phyloP scores from a whole-genome alignment of 768 basidiomycete genomes.

The Amanita inopinata region DNA sequence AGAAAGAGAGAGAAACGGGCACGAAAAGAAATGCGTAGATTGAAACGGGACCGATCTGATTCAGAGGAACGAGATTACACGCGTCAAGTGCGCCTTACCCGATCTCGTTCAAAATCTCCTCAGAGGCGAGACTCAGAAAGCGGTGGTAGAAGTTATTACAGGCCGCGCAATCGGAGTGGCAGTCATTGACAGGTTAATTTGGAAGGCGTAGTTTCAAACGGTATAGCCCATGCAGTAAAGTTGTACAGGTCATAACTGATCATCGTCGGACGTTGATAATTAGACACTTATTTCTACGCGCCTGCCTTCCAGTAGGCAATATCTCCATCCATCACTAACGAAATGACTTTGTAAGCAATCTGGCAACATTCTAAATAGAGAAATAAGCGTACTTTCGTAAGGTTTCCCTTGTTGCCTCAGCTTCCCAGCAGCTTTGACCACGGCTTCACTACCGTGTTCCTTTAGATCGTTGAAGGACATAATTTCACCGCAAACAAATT shows the following conservation, averaged over 20 bases:
- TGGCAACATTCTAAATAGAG: slow-evolving; percentile 9
- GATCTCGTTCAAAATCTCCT: slow-evolving; percentile 24
- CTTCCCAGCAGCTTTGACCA: slow-evolving; percentile 94
- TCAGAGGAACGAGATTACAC: slow-evolving; percentile 12
- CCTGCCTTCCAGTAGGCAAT: slow-evolving; percentile 91
- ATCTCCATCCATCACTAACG: slow-evolving; percentile 74
- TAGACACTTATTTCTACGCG: slow-evolving; percentile 20
- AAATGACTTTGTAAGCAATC: not conserved
- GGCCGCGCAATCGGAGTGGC: slow-evolving; percentile 16
- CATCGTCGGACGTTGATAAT: not conserved
- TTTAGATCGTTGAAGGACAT: slow-evolving; percentile 87
- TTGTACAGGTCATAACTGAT: not conserved
- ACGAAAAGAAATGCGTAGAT: slow-evolving; percentile 39
- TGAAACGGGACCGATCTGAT: slow-evolving; percentile 19
- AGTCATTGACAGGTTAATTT: too few relatives aligned
- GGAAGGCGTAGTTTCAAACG: slow-evolving; percentile 17
- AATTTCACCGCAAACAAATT: slow-evolving; percentile 96
- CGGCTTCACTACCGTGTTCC: slow-evolving; percentile 82
- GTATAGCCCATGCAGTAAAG: too few relatives aligned
- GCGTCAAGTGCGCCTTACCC: slow-evolving; percentile 20
- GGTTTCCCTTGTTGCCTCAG: slow-evolving; percentile 94
- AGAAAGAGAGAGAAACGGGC: slow-evolving; percentile 46
- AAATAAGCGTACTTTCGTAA: slow-evolving; percentile 68
- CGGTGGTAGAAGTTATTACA: slow-evolving; percentile 8
- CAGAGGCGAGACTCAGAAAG: slow-evolving; percentile 11